Evolutionary conservation across 148 eudicot genomes (phyloP).

Genomic region (Fagopyrum esculentum): DNA sequence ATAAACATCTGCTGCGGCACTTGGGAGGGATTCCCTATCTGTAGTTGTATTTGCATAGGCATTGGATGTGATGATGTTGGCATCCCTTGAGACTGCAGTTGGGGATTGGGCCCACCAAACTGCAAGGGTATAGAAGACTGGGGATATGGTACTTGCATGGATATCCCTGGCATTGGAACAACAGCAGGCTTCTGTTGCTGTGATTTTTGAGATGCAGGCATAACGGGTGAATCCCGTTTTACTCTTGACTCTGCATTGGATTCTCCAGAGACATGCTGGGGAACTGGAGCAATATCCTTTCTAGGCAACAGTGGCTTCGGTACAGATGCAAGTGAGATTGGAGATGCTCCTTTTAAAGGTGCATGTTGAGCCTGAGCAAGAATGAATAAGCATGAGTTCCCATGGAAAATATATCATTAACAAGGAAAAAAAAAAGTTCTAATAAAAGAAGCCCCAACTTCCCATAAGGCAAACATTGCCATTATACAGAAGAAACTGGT

Average conservation of each 20-base stretch:
- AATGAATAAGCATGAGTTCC: constrained; percentile 10
- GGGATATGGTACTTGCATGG: constrained; percentile 38
- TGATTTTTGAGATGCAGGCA: constrained; percentile 25
- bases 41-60: constrained; percentile 46
- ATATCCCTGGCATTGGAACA: constrained; percentile 37
- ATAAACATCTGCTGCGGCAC: constrained; percentile 47
- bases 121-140: constrained; percentile 40
- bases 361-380: constrained; percentile 41
- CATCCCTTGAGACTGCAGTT: constrained; percentile 40
- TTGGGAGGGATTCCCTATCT: constrained; percentile 45
- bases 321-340: constrained; percentile 32
- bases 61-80: constrained; percentile 35
- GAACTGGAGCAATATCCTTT: constrained; percentile 22
- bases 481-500: not conserved
- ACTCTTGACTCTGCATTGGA: constrained; percentile 24
- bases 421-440: not conserved
- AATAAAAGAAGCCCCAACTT: too few relatives aligned
- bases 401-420: not conserved
- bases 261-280: constrained; percentile 33
- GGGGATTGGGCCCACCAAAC: constrained; percentile 47
- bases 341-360: constrained; percentile 30
- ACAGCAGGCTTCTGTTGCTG: constrained; percentile 50
- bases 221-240: constrained; percentile 39
- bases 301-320: constrained; percentile 45
- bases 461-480: not conserved